Evolutionary conservation across 352 stramenopile species (phyloP).

Genomic region (Globisporangium ultimum): DNA sequence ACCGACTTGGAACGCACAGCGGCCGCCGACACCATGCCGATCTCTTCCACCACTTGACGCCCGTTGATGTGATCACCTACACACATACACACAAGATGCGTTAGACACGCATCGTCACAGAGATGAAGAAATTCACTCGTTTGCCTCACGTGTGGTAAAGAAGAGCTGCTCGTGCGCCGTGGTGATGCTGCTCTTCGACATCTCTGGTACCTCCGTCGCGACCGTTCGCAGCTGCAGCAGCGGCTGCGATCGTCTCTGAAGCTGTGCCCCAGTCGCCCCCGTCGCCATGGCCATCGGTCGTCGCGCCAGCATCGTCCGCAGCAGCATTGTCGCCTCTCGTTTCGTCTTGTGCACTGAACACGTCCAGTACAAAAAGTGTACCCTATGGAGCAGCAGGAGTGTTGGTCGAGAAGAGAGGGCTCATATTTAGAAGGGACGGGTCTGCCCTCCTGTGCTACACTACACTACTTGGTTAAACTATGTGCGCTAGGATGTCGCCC

Average conservation of each 20-base stretch:
- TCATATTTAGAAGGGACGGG: neutral
- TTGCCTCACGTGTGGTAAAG: conserved; percentile 62
- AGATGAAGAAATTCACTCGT: neutral
- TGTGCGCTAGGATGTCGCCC: neutral
- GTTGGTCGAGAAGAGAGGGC: neutral
- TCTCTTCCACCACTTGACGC: conserved; percentile 68
- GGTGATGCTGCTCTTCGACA: neutral
- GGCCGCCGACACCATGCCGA: conserved; percentile 68
- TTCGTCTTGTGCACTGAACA: too few relatives aligned
- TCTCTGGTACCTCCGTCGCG: neutral
- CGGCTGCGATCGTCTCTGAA: too few relatives aligned
- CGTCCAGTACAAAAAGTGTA: neutral
- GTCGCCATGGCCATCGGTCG: too few relatives aligned
- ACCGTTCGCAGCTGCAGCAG: neutral
- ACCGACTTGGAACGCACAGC: conserved; percentile 82
- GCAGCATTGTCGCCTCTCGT: too few relatives aligned
- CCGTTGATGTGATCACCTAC: conserved; percentile 65
- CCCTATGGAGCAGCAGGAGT: neutral
- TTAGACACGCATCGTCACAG: too few relatives aligned
- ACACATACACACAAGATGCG: neutral
- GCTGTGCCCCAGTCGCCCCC: too few relatives aligned
- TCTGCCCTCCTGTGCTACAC: neutral
- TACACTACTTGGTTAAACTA: neutral
- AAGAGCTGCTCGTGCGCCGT: conserved; percentile 32
- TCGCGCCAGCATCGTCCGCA: too few relatives aligned